phyloP scores from a whole-genome alignment of 1,284 basidiomycete genomes.

The Malassezia caprae region DNA sequence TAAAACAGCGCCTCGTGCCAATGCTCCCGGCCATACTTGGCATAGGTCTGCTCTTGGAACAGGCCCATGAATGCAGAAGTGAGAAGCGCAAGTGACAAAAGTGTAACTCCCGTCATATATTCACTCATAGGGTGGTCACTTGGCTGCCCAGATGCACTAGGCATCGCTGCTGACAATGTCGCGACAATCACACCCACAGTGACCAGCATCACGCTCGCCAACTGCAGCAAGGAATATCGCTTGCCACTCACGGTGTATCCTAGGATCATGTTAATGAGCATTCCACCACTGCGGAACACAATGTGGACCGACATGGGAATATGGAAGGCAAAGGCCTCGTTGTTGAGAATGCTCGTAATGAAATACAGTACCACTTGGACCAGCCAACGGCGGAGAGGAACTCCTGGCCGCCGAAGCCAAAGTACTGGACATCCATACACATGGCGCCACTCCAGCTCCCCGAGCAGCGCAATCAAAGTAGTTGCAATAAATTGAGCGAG shows the following conservation, averaged over 20 bases:
- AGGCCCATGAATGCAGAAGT: slow-evolving; percentile 74
- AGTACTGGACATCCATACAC: slow-evolving; percentile 1
- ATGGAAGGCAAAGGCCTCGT: slow-evolving; percentile 69
- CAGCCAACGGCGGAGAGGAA: slow-evolving; percentile 66
- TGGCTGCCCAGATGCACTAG: not conserved
- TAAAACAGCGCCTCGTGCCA: slow-evolving; percentile 93
- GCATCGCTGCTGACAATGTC: slow-evolving; percentile 55
- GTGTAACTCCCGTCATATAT: slow-evolving; percentile 63
- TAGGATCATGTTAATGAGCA: slow-evolving; percentile 67
- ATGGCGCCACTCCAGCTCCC: slow-evolving; percentile 20
- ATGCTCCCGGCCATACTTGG: slow-evolving; percentile 56
- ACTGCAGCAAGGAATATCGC: slow-evolving; percentile 42
- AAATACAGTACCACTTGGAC: slow-evolving; percentile 76
- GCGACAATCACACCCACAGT: slow-evolving; percentile 72
- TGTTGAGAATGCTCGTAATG: slow-evolving; percentile 72
- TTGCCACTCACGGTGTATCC: slow-evolving; percentile 57
- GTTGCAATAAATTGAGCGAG: slow-evolving; percentile 41
- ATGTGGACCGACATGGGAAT: slow-evolving; percentile 90
- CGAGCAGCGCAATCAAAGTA: slow-evolving; percentile 26
- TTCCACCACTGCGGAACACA: slow-evolving; percentile 82
- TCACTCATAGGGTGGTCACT: slow-evolving; percentile 29
- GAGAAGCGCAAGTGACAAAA: slow-evolving; percentile 67
- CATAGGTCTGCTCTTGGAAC: slow-evolving; percentile 72
- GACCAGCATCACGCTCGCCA: slow-evolving; percentile 63
- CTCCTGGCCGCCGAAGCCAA: slow-evolving; percentile 31